Evolutionary conservation across 2,329 filamentous ascomycete species (phyloP), one percentile per base, ranked within the genome.

Genomic region (Colletotrichum cereale): DNA sequence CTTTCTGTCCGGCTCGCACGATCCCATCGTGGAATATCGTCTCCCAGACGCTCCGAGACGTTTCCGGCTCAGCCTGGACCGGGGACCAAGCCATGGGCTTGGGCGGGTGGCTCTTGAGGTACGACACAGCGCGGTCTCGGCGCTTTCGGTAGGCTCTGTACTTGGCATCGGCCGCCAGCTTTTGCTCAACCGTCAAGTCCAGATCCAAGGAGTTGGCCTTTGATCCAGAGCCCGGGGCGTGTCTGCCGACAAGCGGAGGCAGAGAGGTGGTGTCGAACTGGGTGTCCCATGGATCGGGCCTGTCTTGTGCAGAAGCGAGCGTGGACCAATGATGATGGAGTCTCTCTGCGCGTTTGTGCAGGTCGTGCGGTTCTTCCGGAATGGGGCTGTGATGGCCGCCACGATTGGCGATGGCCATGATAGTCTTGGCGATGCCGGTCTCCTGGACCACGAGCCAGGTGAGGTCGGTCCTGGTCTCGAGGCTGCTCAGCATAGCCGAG

Each of bases 381-480:
- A 72, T 69, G 38, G 69, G 69, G 38, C 58, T 69, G 16, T 60
- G 53, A 26, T 68, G 10, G 0, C 69, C 65, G 18, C 69, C 65
- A 38, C 69, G 69, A 16, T 72, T 72, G 52, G 69, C 69, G 1
- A 72, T 72, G 44, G 53, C 69, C 44, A 44, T 58, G 26, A 69
- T 36, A 2, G 65, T 72, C 31, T 58, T 48, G 53, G 68, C 69
- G 38, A 72, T 21, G n/a, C 53, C 34, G 10, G 69, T 72, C 26
- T 72, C 69, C 38, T 72, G 69, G 38, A 72, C 38, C 1, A 69
- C 53, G 4, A 72, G 66, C 69, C 69, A 72, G 7, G 69, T 72
- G 36, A 72, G 57, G 31, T 72, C 69, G 2, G 57, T 47, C 14
- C 69, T 36, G 44, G 64, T 67, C 38, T 72, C 69, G n/a, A 72